Conservation (phyloP, 169 alveolate genomes). For the Plasmodium sp. region DNA sequence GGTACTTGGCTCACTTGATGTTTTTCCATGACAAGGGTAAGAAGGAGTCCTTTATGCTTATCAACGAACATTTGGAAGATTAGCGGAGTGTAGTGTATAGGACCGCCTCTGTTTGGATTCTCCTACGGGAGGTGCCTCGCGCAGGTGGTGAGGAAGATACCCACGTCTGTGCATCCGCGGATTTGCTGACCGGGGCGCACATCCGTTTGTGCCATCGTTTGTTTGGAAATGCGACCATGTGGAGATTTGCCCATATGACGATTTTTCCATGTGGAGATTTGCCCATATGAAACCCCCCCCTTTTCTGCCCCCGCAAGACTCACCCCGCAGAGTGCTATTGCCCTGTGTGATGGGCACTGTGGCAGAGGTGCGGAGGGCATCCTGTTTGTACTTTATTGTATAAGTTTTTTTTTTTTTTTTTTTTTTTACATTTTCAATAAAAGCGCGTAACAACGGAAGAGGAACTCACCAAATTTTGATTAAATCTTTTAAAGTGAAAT, state of each 20-base stretch:
- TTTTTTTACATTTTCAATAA: not conserved
- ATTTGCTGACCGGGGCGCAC: not conserved
- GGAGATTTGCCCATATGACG: not conserved
- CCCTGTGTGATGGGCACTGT: not conserved
- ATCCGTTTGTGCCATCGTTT: not conserved
- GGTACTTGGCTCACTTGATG: slow-evolving; percentile 12
- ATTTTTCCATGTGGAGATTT: not conserved
- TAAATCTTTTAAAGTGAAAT: not conserved
- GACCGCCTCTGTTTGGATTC: not conserved
- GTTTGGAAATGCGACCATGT: not conserved
- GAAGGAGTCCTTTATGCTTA: slow-evolving; percentile 31
- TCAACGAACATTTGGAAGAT: slow-evolving; percentile 1
- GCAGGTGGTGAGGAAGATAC: not conserved
- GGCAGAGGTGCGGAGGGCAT: not conserved
- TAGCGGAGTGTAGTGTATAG: not conserved
- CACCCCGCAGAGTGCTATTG: not conserved
- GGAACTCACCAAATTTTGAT: not conserved
- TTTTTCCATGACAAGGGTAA: slow-evolving; percentile 29
- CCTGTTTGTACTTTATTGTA: not conserved
- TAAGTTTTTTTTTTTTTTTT: not conserved
- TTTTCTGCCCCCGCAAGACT: not conserved
- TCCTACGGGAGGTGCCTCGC: not conserved
- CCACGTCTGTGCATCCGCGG: not conserved
- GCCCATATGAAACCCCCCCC: not conserved
- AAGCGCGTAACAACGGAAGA: not conserved